A percentile compares a stretch with the other conserved stretches of the same genome.
Evolutionary conservation across 371 early-diverging fungal species (phyloP).

Genomic region (Zopfochytrium polystomum): DNA sequence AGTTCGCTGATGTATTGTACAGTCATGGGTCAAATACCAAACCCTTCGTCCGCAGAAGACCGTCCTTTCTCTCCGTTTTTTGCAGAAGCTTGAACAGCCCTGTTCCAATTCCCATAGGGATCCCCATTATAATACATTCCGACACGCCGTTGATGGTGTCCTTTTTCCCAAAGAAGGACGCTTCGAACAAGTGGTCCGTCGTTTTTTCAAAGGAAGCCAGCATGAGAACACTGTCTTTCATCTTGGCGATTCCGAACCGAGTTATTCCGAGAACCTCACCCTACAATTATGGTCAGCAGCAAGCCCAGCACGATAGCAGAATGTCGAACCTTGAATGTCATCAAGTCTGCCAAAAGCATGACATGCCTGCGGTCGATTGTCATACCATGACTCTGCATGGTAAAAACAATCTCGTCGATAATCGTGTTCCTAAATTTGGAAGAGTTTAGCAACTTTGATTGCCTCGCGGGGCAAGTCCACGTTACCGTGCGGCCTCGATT

Average conservation of each 20-base stretch:
- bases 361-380: conserved; percentile 97
- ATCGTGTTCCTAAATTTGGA: conserved; percentile 51
- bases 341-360: conserved; percentile 97
- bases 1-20: background rate
- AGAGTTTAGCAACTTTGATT: background rate
- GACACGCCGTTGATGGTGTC: conserved; percentile 96
- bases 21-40: conserved; percentile 16
- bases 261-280: conserved; percentile 99
- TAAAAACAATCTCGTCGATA: conserved; percentile 76
- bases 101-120: conserved; percentile 96
- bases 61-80: conserved; percentile 8
- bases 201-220: conserved; percentile 99
- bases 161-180: conserved; percentile 88
- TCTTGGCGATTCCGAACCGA: conserved; percentile 98
- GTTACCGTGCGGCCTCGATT: conserved; percentile 93
- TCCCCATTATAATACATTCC: conserved; percentile 98
- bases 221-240: conserved; percentile 99
- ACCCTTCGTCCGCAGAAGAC: conserved; percentile 6
- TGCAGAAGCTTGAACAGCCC: conserved; percentile 83
- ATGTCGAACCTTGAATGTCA: conserved; percentile 79
- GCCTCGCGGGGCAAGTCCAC: too few species aligned
- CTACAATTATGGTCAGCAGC: conserved; percentile 26
- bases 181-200: conserved; percentile 98
- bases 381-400: conserved; percentile 93
- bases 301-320: background rate